Evolutionary conservation across 306 rosid genomes (phyloP), one percentile per base, ranked within the genome.

Genomic region (Sicyos edulis): DNA sequence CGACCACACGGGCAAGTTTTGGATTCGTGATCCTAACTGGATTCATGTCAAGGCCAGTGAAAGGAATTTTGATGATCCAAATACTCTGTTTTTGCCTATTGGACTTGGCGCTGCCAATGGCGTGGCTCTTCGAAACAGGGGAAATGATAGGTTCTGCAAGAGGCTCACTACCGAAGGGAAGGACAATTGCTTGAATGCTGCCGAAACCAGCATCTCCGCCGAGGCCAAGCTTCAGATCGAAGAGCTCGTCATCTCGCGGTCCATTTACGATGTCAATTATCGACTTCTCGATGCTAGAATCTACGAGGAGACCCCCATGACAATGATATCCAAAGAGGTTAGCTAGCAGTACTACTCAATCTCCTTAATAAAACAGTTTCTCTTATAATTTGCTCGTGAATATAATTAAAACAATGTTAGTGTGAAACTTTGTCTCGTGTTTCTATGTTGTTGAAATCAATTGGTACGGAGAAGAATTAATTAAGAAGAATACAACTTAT

Each of bases 11-110:
- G 75, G 26, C 1, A 71, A 52, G n/a, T 71, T 32, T 60, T 71
- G 75, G 75, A 54, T 54, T 17, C 75, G 75, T 13, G 60, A 40
- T 54, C 45, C 59, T 4, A 45, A 71, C 34, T 71, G 75, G 75
- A 71, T 71, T 1, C 60, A 37, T 16, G 63, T 4, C 0, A 37
- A 71, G 19, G 59, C 75, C 5, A 71, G 24, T 20, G 29, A 71
- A 9, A 1, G 8, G 0, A 2, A 17, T 10, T 50, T 32, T 6
- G 47, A 71, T 12, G 50, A 71, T 37, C 50, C 51, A 1, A 55
- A 71, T 10, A 54, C 50, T 4, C n/a, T 71, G 63, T 71, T 71
- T 11, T 54, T 52, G 53, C 64, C 62, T 0, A 52, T 71, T 24
- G 14, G 60, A 13, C 59, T 71, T 17, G 32, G 45, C 19, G 17